Percentiles rank a stretch among this genome's conserved stretches.
Evolutionary conservation across 441 rosid genomes (phyloP).

Genomic region (Melastoma candidum): DNA sequence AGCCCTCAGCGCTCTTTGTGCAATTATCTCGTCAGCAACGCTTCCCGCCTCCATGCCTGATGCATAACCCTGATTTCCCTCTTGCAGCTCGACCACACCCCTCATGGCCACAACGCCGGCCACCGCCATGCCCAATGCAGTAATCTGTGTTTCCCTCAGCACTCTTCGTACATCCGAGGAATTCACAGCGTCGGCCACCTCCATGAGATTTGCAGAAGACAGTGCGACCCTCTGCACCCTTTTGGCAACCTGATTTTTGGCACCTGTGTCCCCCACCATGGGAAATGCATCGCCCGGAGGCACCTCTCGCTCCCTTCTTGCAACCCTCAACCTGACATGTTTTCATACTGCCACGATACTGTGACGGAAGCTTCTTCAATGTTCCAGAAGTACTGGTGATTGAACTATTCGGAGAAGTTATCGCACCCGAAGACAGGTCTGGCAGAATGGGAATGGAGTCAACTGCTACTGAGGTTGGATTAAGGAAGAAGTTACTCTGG

Average conservation of each 20-base stretch:
- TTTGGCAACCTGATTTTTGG: slow-evolving; percentile 76
- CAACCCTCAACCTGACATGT: slow-evolving; percentile 88
- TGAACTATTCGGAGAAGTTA: slow-evolving; percentile 56
- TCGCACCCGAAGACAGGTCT: slow-evolving; percentile 53
- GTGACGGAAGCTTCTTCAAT: slow-evolving; percentile 37
- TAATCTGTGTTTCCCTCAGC: slow-evolving; percentile 96
- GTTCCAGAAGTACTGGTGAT: slow-evolving; percentile 78
- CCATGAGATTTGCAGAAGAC: slow-evolving; percentile 98
- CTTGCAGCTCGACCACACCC: slow-evolving; percentile 90
- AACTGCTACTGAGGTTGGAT: slow-evolving; percentile 27
- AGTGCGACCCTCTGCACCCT: slow-evolving; percentile 98
- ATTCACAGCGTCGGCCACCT: slow-evolving; percentile 92
- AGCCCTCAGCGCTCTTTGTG: slow-evolving; percentile 93
- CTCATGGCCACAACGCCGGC: slow-evolving; percentile 73
- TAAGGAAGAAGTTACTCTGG: slow-evolving; percentile 36
- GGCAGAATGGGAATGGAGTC: slow-evolving; percentile 29
- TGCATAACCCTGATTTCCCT: slow-evolving; percentile 92
- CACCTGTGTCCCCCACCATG: slow-evolving; percentile 98
- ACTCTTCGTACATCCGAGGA: slow-evolving; percentile 93
- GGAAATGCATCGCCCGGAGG: slow-evolving; percentile 91
- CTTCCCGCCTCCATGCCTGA: slow-evolving; percentile 98
- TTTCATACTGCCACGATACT: slow-evolving; percentile 47
- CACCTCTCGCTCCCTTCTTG: slow-evolving; percentile 97
- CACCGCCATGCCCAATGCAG: slow-evolving; percentile 98
- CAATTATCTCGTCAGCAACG: slow-evolving; percentile 87